Percentiles rank a stretch among this genome's conserved stretches.
phyloP scores from a whole-genome alignment of 1,139 yeast genomes.

The Hyphopichia fennica region DNA sequence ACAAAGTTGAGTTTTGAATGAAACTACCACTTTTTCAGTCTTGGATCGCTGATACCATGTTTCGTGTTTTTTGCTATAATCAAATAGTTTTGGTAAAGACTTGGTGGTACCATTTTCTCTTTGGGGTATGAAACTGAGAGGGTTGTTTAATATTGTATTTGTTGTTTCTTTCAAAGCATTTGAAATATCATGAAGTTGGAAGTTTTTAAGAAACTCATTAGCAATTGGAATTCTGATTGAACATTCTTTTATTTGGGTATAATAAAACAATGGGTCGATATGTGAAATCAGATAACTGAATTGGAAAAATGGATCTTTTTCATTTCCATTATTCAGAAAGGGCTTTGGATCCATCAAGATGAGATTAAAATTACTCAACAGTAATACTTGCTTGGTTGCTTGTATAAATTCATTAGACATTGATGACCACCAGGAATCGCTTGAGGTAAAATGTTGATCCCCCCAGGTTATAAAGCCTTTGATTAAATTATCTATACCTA shows the following conservation, averaged over 20 bases:
- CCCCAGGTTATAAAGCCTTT: slow-evolving; percentile 27
- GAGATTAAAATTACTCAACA: slow-evolving; percentile 26
- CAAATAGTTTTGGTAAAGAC: slow-evolving; percentile 8
- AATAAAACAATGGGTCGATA: not conserved
- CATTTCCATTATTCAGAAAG: not conserved
- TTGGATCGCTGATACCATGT: slow-evolving; percentile 45
- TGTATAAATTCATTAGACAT: slow-evolving; percentile 18
- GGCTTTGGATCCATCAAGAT: slow-evolving; percentile 2
- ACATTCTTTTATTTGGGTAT: not conserved
- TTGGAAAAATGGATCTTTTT: slow-evolving; percentile 28
- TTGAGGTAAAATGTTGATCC: not conserved
- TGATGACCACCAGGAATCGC: not conserved
- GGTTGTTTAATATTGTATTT: not conserved
- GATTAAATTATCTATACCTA: slow-evolving; percentile 37
- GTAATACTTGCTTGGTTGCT: slow-evolving; percentile 25
- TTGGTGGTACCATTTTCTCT: not conserved
- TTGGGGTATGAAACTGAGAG: not conserved
- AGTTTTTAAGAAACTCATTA: slow-evolving; percentile 7
- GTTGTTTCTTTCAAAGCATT: not conserved
- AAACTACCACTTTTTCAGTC: slow-evolving; percentile 26
- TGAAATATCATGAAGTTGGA: not conserved
- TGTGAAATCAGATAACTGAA: slow-evolving; percentile 26
- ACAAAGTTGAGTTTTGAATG: slow-evolving; percentile 41
- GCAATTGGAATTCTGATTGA: slow-evolving; percentile 1
- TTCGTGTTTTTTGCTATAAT: slow-evolving; percentile 29